These are phyloP conservation scores for Phialocephala sp. DNA, from an alignment of 2,329 filamentous ascomycete species.

Conservation along the genomic window DNA sequence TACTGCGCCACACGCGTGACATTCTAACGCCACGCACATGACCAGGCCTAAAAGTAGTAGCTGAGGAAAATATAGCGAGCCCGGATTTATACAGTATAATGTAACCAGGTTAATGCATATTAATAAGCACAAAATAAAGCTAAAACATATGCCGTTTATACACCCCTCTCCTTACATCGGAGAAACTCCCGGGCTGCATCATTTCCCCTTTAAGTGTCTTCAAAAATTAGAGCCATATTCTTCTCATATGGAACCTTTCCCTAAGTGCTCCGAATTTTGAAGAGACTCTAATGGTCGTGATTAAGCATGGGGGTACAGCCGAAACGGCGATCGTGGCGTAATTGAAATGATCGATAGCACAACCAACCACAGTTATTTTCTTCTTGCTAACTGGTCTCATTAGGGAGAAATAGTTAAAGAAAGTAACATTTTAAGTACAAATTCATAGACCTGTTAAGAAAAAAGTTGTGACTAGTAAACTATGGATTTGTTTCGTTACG, in stretches of 20 bases:
- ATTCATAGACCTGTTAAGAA: too few species aligned
- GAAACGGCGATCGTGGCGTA: conserved; percentile 29
- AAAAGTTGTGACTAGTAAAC: too few species aligned
- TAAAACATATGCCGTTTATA: conserved; percentile 27
- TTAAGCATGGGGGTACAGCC: conserved; percentile 30
- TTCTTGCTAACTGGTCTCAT: conserved; percentile 15
- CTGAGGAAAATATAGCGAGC: conserved; percentile 28
- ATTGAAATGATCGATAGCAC: conserved; percentile 24
- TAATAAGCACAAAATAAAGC: conserved; percentile 28
- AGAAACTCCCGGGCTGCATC: conserved; percentile 20
- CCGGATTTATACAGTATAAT: too few species aligned
- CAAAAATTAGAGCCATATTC: conserved; percentile 26
- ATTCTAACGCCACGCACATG: conserved; percentile 27
- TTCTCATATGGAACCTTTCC: conserved; percentile 25
- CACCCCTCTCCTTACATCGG: too few species aligned
- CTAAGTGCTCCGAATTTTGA: conserved; percentile 31
- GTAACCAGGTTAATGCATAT: conserved; percentile 22
- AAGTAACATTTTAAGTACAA: too few species aligned
- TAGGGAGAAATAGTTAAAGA: conserved; percentile 12
- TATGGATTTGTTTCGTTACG: too few species aligned
- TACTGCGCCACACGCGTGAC: too few species aligned
- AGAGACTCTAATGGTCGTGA: conserved; percentile 28
- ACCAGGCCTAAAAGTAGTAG: conserved; percentile 25
- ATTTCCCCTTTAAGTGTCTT: conserved; percentile 25
- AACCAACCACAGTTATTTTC: conserved; percentile 19